These are phyloP conservation scores for Macrocystidia cucumis DNA, from an alignment of 1,284 basidiomycete species.

Conservation along the genomic window DNA sequence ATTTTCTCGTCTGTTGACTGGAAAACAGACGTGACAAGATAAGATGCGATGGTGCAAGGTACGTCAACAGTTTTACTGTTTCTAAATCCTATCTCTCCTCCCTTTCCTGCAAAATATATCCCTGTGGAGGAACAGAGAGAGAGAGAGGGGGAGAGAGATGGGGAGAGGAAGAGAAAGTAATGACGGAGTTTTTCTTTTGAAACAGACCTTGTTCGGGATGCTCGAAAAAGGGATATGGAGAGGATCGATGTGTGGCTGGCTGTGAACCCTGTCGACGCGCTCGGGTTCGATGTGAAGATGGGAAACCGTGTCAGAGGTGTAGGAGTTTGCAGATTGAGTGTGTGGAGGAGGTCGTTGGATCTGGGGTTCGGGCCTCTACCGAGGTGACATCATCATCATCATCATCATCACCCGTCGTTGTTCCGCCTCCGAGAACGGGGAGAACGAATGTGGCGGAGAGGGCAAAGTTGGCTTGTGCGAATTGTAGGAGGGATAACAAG, in stretches of 20 bases:
- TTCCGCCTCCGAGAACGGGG: slow-evolving; percentile 13
- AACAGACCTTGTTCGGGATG: slow-evolving; percentile 47
- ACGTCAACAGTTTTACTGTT: no score
- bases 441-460: slow-evolving; percentile 31
- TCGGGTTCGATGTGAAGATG: slow-evolving; percentile 46
- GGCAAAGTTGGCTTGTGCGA: slow-evolving; percentile 47
- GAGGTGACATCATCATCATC: slow-evolving; percentile 15
- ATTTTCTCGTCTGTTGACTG: slow-evolving; percentile 6
- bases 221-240: slow-evolving; percentile 38
- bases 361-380: slow-evolving; percentile 13
- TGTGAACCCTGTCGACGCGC: slow-evolving; percentile 45
- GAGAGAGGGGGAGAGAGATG: no score
- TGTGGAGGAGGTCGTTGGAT: slow-evolving; percentile 21
- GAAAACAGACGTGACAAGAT: slow-evolving; percentile 47
- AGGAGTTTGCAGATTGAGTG: slow-evolving; percentile 33
- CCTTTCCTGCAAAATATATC: slow-evolving; percentile 1
- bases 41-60: slow-evolving; percentile 49
- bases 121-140: slow-evolving; percentile 4
- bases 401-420: no score
- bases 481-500: slow-evolving; percentile 53
- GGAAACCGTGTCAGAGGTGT: slow-evolving; percentile 42
- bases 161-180: no score
- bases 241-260: slow-evolving; percentile 45
- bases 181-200: slow-evolving; percentile 7
- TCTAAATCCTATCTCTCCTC: no score